Percentiles rank a stretch among this genome's conserved stretches.
These are phyloP conservation scores for Arxiozyma slooffiae DNA, from an alignment of 1,139 yeast genomes.

Conservation along the genomic window DNA sequence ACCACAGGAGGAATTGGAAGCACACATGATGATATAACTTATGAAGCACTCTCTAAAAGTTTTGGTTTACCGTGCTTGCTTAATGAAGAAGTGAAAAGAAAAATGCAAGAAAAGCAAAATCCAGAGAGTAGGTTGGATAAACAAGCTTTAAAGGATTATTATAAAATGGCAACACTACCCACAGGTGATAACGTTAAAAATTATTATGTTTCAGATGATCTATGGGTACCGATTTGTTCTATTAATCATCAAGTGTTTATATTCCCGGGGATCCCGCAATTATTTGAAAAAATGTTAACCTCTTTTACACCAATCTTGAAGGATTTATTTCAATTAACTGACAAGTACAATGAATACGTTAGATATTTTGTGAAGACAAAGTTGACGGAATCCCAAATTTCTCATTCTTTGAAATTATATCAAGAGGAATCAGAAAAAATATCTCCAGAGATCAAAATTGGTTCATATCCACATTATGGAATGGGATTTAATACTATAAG, in stretches of 20 bases:
- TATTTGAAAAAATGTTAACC: conserved; percentile 49
- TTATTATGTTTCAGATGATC: conserved; percentile 43
- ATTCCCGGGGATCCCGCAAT: conserved; percentile 74
- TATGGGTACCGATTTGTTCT: conserved; percentile 80
- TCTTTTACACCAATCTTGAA: conserved; percentile 30
- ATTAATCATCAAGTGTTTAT: conserved; percentile 54
- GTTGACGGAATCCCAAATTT: conserved; percentile 55
- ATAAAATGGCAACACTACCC: conserved; percentile 75
- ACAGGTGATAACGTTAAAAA: conserved; percentile 40
- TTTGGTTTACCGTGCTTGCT: conserved; percentile 43
- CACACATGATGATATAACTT: conserved; percentile 83
- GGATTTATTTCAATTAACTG: conserved; percentile 16
- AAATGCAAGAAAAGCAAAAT: conserved; percentile 46
- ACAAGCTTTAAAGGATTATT: conserved; percentile 48
- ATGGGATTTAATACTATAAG: conserved; percentile 60
- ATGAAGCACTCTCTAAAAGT: conserved; percentile 58
- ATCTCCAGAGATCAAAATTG: conserved; percentile 48
- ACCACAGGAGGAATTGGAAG: conserved; percentile 84
- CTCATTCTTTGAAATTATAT: conserved; percentile 47
- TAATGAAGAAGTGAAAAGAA: conserved; percentile 47
- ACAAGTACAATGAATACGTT: conserved; percentile 26
- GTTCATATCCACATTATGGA: conserved; percentile 73
- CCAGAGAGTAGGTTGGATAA: conserved; percentile 34
- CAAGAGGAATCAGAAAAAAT: conserved; percentile 40
- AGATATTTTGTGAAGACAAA: conserved; percentile 57